Conservation (phyloP, 805 yeast species). For the Lipomyces kockii region DNA sequence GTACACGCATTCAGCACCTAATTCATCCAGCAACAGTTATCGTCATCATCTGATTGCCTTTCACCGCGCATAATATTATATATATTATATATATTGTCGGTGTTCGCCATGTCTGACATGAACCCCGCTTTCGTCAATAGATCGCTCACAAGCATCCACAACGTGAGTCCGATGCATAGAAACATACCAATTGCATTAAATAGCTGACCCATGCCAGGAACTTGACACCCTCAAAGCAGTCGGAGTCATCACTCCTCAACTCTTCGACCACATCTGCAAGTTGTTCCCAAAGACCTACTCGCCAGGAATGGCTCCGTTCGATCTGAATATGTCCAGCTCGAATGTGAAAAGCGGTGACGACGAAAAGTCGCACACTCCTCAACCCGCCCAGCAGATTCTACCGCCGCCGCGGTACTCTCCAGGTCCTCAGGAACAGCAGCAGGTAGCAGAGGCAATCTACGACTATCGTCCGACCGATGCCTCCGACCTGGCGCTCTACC, state of each 20-base stretch:
- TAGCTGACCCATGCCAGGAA: slow-evolving; percentile 49
- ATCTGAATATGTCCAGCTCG: slow-evolving; percentile 13
- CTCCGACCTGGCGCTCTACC: slow-evolving; percentile 67
- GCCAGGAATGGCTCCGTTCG: slow-evolving; percentile 40
- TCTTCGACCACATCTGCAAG: slow-evolving; percentile 55
- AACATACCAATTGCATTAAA: too few relatives aligned
- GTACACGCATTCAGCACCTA: not conserved
- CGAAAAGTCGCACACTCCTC: slow-evolving; percentile 12
- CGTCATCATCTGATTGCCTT: not conserved
- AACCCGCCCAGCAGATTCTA: slow-evolving; percentile 19
- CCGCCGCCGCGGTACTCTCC: slow-evolving; percentile 38
- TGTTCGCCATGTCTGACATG: slow-evolving; percentile 28
- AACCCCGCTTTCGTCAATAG: slow-evolving; percentile 58
- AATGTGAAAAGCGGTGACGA: slow-evolving; percentile 5
- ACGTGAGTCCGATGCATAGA: slow-evolving; percentile 47
- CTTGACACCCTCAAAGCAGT: slow-evolving; percentile 79
- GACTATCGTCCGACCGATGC: slow-evolving; percentile 74
- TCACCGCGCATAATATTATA: not conserved
- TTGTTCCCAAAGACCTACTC: slow-evolving; percentile 57
- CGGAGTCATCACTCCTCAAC: slow-evolving; percentile 64
- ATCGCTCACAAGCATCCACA: slow-evolving; percentile 71
- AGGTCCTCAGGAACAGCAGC: slow-evolving; percentile 37
- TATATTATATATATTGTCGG: not conserved
- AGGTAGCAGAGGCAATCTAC: slow-evolving; percentile 66
- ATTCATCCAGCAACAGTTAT: not conserved